A percentile compares a stretch with the other conserved stretches of the same genome.
Conservation (phyloP, 2,329 filamentous ascomycete genomes). For the Leptographium flavum region DNA sequence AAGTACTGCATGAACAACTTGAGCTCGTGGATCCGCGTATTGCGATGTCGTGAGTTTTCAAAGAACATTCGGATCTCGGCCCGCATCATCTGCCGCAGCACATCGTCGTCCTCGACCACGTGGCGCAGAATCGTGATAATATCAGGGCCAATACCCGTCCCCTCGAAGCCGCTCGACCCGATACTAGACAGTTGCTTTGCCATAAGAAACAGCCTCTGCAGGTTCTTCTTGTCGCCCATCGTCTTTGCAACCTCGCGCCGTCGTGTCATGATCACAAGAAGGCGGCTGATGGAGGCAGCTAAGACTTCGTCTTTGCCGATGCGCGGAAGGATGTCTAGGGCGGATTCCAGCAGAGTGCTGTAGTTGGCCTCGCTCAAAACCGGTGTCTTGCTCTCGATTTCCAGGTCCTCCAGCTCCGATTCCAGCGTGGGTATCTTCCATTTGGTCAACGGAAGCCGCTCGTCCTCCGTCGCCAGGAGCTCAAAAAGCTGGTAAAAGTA, state of each 20-base stretch:
- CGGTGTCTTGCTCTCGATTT: conserved; percentile 44
- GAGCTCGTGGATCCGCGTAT: conserved; percentile 49
- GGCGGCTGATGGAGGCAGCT: conserved; percentile 67
- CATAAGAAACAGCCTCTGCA: conserved; percentile 88
- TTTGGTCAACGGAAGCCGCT: conserved; percentile 58
- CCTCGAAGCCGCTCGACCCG: conserved; percentile 57
- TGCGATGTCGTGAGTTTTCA: conserved; percentile 39
- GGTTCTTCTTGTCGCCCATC: conserved; percentile 75
- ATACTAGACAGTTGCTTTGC: conserved; percentile 77
- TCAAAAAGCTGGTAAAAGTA: conserved; percentile 84
- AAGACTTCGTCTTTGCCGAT: conserved; percentile 79
- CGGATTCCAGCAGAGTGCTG: conserved; percentile 53
- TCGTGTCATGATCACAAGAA: conserved; percentile 79
- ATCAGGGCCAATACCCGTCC: conserved; percentile 37
- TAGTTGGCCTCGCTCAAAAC: conserved; percentile 54
- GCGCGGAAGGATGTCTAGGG: conserved; percentile 73
- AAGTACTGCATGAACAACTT: conserved; percentile 61
- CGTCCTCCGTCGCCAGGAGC: conserved; percentile 77
- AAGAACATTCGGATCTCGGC: conserved; percentile 75
- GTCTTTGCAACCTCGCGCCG: conserved; percentile 58
- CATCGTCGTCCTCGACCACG: conserved; percentile 86
- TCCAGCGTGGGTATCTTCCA: conserved; percentile 49
- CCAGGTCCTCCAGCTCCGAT: conserved; percentile 33
- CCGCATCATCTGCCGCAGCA: conserved; percentile 80
- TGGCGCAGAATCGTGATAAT: conserved; percentile 84